Evolutionary conservation across 208 protist genomes (phyloP), one percentile per base, ranked within the genome.

Genomic region (Leishmania amazonensis): DNA sequence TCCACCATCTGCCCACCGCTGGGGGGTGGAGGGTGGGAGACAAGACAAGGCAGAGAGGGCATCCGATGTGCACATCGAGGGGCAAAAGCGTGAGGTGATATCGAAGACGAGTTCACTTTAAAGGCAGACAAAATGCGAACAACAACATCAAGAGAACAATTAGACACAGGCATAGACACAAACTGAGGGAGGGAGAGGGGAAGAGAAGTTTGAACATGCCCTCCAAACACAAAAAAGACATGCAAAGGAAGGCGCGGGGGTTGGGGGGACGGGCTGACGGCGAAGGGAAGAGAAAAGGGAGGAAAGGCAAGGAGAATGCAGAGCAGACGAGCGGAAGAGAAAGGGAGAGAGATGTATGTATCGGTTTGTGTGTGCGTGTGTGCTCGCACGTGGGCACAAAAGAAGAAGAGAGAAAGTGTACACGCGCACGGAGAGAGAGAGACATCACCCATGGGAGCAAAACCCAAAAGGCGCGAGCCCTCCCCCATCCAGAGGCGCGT

Each of bases 191-290:
- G 68, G 35, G 68, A 49, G 40, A 35, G 68, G 40, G 1, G 13
- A n/a, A 53, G 68, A 74, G 17, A 53, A 9, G 40, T 2, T 6
- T n/a, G n/a, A 28, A 11, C 28, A 11, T 17, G 28, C 31, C n/a
- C 60, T 35, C n/a, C 31, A 35, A 13, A 13, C 60, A 38, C 49
- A 5, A 45, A 17, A 49, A n/a, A 77, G 13, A 5, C 45, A 75
- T 62, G 54, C 53, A n/a, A 58, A 62, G 73, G 31, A 77, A 53
- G 38, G 28, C 74, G 38, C 57, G 53, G 31, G 68, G 71, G 54
- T 53, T 54, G 31, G 68, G 65, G 42, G 64, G 35, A 75, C 21
- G 58, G 19, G 47, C 42, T 53, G 49, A 67, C 8, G 51, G 53
- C 35, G 64, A 42, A 72, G 75, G 47, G 31, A 62, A 19, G 70